phyloP scores from a whole-genome alignment of 2,329 filamentous ascomycete genomes.

The Aspergillus neoniger region DNA sequence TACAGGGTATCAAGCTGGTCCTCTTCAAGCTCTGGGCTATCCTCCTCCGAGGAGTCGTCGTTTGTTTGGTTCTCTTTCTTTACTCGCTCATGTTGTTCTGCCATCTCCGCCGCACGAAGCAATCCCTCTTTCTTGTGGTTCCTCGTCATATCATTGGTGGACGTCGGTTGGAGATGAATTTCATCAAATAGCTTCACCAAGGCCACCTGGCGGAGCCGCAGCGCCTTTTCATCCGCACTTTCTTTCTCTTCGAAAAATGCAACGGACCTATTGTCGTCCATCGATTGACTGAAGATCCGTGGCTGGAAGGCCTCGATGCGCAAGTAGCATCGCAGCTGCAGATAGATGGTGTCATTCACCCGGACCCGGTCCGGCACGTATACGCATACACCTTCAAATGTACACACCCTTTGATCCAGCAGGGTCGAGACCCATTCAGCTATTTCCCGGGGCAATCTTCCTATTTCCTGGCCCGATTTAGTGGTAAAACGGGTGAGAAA shows the following conservation, averaged over 20 bases:
- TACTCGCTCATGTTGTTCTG: conserved; percentile 70
- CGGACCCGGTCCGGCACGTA: conserved; percentile 81
- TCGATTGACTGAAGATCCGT: conserved; percentile 52
- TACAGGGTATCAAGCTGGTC: conserved; percentile 93
- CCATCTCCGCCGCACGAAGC: conserved; percentile 82
- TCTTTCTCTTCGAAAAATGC: conserved; percentile 83
- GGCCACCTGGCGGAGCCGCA: conserved; percentile 82
- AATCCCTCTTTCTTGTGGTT: conserved; percentile 81
- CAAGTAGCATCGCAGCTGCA: conserved; percentile 80
- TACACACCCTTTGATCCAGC: conserved; percentile 86
- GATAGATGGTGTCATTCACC: conserved; percentile 91
- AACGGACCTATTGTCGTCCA: conserved; percentile 69
- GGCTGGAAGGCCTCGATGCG: conserved; percentile 72
- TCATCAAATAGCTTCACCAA: conserved; percentile 88
- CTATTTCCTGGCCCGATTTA: conserved; percentile 74
- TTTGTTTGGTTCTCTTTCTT: conserved; percentile 51
- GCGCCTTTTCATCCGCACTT: conserved; percentile 76
- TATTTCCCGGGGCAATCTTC: conserved; percentile 80
- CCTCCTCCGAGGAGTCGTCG: conserved; percentile 64
- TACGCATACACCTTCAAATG: conserved; percentile 83
- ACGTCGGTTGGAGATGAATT: conserved; percentile 76
- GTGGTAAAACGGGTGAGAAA: conserved; percentile 92
- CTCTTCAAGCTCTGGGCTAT: conserved; percentile 88
- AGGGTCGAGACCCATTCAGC: conserved; percentile 91
- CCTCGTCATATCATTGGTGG: conserved; percentile 70